A percentile compares a stretch with the other conserved stretches of the same genome.
Conservation (phyloP, 495 filamentous ascomycete species). For the Penicillium tannophilum region DNA sequence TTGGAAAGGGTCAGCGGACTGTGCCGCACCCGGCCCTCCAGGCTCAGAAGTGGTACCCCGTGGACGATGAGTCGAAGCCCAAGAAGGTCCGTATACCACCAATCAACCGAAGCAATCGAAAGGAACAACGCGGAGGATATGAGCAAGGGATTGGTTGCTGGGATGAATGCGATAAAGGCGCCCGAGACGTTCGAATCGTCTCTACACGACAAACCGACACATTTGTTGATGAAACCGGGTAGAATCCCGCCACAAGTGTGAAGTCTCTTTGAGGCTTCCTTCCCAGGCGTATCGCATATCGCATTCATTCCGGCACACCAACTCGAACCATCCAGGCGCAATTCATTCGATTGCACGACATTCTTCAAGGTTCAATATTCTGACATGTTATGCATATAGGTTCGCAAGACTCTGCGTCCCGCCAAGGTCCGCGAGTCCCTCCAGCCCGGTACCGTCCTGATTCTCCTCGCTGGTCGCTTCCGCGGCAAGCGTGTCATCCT, state of each 20-base stretch:
- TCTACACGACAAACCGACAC: conserved; percentile 4
- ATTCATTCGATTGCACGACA: background rate
- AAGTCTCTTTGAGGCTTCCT: background rate
- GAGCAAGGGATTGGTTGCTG: conserved; percentile 28
- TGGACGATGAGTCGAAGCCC: conserved; percentile 85
- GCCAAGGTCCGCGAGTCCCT: conserved; percentile 84
- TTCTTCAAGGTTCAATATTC: conserved; percentile 27
- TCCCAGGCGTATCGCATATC: conserved; percentile 13
- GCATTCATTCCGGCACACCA: conserved; percentile 9
- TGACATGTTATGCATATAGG: conserved; percentile 57
- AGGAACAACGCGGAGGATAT: conserved; percentile 21
- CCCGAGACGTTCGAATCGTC: conserved; percentile 21
- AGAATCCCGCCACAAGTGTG: background rate
- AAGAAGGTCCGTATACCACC: conserved; percentile 76
- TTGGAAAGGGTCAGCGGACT: conserved; percentile 93
- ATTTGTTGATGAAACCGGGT: conserved; percentile 17
- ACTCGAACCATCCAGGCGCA: background rate
- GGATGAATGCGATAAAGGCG: conserved; percentile 41
- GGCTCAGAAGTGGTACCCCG: conserved; percentile 99
- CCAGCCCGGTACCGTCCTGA: conserved; percentile 90
- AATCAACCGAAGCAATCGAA: conserved; percentile 19
- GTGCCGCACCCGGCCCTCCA: conserved; percentile 82
- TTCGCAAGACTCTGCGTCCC: conserved; percentile 89
- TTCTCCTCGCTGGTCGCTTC: conserved; percentile 99
- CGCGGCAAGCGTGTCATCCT: conserved; percentile 99